Conservation (phyloP, 805 yeast species). For the Barnettozyma populi region DNA sequence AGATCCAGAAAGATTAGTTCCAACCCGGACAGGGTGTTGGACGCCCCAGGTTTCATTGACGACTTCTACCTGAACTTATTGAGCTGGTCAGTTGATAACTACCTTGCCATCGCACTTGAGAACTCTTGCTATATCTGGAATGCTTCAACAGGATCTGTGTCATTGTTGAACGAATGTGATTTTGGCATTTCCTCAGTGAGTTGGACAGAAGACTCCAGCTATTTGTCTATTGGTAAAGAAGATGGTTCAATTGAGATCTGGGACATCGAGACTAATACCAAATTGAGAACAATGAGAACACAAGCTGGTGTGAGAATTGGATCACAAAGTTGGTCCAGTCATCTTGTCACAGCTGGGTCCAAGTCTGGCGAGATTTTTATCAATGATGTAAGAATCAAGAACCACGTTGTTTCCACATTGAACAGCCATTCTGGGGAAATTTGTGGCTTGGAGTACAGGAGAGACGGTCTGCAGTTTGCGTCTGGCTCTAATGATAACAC, state of each 20-base stretch:
- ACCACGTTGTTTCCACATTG: conserved; percentile 60
- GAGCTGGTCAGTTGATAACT: conserved; percentile 81
- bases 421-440: conserved; percentile 80
- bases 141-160: conserved; percentile 76
- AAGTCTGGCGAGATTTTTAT: conserved; percentile 78
- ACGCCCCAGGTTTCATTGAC: conserved; percentile 92
- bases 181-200: conserved; percentile 61
- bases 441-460: conserved; percentile 84
- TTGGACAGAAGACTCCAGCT: conserved; percentile 91
- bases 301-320: conserved; percentile 76
- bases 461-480: conserved; percentile 80
- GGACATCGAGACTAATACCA: conserved; percentile 79
- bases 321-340: conserved; percentile 79
- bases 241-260: conserved; percentile 87
- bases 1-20: conserved; percentile 75
- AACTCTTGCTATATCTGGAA: conserved; percentile 87
- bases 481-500: conserved; percentile 94
- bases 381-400: conserved; percentile 83
- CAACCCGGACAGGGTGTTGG: conserved; percentile 88
- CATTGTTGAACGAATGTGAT: conserved; percentile 56
- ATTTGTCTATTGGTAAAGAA: conserved; percentile 75
- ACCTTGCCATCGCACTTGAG: conserved; percentile 84
- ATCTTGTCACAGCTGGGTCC: conserved; percentile 80
- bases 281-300: conserved; percentile 67
- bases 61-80: conserved; percentile 86